phyloP scores from a whole-genome alignment of 108 stramenopile genomes.

The Parmales sp. region DNA sequence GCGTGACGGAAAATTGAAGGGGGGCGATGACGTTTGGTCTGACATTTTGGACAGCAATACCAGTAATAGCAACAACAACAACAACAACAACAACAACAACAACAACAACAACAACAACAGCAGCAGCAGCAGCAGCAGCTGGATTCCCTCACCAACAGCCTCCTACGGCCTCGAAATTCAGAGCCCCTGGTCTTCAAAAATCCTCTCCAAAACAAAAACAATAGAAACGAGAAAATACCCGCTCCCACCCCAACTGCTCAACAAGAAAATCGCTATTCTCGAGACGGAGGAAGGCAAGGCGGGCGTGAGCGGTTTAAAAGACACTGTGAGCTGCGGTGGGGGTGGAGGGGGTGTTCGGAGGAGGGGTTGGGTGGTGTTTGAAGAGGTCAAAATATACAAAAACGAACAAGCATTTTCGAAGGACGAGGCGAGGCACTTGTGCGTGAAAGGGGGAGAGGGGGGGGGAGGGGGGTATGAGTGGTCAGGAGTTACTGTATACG shows the following conservation, averaged over 20 bases:
- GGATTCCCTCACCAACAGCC: background rate
- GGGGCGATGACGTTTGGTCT: background rate
- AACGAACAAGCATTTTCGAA: slow-evolving; percentile 33
- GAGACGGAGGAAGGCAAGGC: slow-evolving; percentile 39
- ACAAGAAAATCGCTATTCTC: slow-evolving; percentile 41
- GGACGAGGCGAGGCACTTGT: slow-evolving; percentile 41
- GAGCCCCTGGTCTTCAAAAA: slow-evolving; percentile 43
- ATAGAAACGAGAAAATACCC: slow-evolving; percentile 60
- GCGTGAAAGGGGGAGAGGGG: slow-evolving; percentile 42
- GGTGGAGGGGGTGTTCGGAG: slow-evolving; percentile 7
- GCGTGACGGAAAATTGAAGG: background rate
- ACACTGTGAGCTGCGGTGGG: background rate
- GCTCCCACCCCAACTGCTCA: slow-evolving; percentile 46
- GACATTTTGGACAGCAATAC: background rate
- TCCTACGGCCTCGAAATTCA: slow-evolving; percentile 62
- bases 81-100: background rate
- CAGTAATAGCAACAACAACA: background rate
- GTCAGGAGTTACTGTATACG: slow-evolving; percentile 37
- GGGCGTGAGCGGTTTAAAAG: slow-evolving; percentile 30
- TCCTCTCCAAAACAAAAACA: slow-evolving; percentile 43
- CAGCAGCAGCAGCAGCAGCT: background rate
- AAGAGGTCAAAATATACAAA: slow-evolving; percentile 29
- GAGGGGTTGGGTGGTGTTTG: slow-evolving; percentile 51
- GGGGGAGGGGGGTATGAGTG: slow-evolving; percentile 43
- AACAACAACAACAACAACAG: background rate